Percentiles rank a stretch among this genome's conserved stretches.
phyloP scores from a whole-genome alignment of 257 asterid genomes.

The Handroanthus guayacan region DNA sequence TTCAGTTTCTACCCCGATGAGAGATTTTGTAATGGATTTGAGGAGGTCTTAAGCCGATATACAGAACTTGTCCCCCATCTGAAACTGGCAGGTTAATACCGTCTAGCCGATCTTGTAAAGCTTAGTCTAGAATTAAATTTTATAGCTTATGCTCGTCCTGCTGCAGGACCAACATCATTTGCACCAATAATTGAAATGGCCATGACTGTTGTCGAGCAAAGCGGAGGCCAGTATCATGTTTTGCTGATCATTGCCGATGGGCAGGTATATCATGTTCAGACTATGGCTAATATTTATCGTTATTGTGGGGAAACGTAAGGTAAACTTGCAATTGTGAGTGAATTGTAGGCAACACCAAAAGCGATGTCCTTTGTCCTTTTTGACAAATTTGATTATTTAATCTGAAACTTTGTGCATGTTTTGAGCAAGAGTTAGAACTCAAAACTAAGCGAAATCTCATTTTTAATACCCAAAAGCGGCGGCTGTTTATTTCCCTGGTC shows the following conservation, averaged over 20 bases:
- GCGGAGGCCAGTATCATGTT: slow-evolving; percentile 88
- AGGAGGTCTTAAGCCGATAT: slow-evolving; percentile 76
- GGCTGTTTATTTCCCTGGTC: background rate
- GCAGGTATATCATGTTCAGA: slow-evolving; percentile 56
- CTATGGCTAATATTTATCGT: background rate
- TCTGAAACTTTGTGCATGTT: background rate
- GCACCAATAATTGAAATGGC: slow-evolving; percentile 96
- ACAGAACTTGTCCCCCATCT: slow-evolving; percentile 76
- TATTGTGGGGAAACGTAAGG: background rate
- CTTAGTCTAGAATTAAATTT: slow-evolving; percentile 21
- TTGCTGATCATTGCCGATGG: slow-evolving; percentile 89
- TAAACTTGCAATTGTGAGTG: background rate
- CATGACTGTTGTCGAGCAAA: slow-evolving; percentile 80
- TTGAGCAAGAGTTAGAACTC: background rate
- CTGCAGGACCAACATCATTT: slow-evolving; percentile 89
- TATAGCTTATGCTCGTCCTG: slow-evolving; percentile 29
- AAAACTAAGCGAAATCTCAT: background rate
- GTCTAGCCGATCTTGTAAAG: slow-evolving; percentile 21
- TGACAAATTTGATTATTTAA: slow-evolving; percentile 9
- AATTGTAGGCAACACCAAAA: background rate
- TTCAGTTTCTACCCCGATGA: slow-evolving; percentile 83
- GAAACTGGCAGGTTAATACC: slow-evolving; percentile 72
- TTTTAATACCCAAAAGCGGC: background rate
- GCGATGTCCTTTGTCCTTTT: no score
- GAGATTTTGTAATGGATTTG: slow-evolving; percentile 79